Percentiles rank a stretch among this genome's conserved stretches.
Conservation (phyloP, 768 basidiomycete genomes). For the Strobilomyces confusus region DNA sequence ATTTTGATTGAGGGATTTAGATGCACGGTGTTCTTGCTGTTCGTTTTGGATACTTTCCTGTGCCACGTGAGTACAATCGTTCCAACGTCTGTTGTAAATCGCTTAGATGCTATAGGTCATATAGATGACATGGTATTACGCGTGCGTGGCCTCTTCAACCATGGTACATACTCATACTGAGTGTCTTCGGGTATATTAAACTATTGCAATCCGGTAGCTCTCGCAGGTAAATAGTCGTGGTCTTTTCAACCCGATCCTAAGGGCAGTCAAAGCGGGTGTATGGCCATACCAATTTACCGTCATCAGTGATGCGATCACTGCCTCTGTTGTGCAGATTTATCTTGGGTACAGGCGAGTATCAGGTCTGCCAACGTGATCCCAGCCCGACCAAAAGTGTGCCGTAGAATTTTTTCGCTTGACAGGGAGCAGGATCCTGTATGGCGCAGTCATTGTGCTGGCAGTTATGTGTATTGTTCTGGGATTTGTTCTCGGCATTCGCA, state of each 20-base stretch:
- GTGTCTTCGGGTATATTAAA: background rate
- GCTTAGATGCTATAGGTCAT: background rate
- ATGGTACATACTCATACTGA: background rate
- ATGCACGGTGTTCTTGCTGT: background rate
- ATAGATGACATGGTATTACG: background rate
- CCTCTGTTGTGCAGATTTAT: slow-evolving; percentile 47
- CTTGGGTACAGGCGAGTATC: slow-evolving; percentile 42
- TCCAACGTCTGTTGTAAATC: background rate
- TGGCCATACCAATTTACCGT: slow-evolving; percentile 53
- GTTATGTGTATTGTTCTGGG: slow-evolving; percentile 41
- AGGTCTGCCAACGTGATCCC: no score
- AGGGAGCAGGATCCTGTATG: slow-evolving; percentile 22
- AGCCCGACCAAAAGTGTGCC: no score
- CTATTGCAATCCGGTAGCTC: background rate
- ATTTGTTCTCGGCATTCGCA: slow-evolving; percentile 38
- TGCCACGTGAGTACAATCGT: background rate
- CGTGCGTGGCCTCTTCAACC: background rate
- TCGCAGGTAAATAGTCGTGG: background rate
- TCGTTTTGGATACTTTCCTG: background rate
- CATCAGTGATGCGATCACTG: slow-evolving; percentile 41
- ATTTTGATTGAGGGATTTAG: no score
- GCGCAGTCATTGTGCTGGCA: slow-evolving; percentile 34
- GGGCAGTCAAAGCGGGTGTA: slow-evolving; percentile 36
- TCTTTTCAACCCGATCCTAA: background rate
- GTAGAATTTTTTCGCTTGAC: slow-evolving; percentile 18